Base-by-base conservation (phyloP, 495 filamentous ascomycete genomes). In the Aspergillus nidulans region DNA sequence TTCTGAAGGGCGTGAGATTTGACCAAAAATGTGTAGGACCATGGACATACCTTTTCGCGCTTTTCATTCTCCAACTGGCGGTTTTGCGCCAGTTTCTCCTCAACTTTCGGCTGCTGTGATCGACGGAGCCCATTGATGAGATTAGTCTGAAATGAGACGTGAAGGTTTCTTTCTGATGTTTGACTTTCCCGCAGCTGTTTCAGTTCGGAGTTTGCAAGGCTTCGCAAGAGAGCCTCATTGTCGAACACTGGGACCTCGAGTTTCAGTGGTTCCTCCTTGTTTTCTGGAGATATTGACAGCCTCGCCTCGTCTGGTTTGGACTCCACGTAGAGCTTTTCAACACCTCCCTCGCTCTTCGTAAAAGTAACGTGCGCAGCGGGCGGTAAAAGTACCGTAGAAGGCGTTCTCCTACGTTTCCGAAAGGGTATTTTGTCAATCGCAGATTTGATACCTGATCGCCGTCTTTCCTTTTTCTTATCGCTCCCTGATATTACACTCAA, bases 141-240 rank as follows among this genome's bases (percentile, higher is more conserved):
- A 8, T 62, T 64, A 26, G 70, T 68, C 48, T 73, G 73, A 52
- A 85, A 89, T 0, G 63, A 59, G 7, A 75, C 39, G 55, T 89
- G 86, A n/a, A 84, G 74, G 26, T 77, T 71, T 60, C 77, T 77
- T 61, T 88, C 81, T 30, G 75, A 69, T 26, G 71, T 72, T 45
- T 89, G 86, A 21, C 71, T 58, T n/a, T 71, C 69, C 39, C 70
- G 70, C 52, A 89, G 66, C 32, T 67, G 66, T 51, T 68, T 70
- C 53, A 88, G 72, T 43, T 83, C 77, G 1, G 57, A 57, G 56
- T 74, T 76, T 21, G 73, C 70, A 18, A 66, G 46, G 9, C 77
- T 82, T 51, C 81, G 71, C 40, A 68, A 68, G 8, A 75, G 44
- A 0, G 68, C 52, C 21, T 73, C 71, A 38, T 68, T 53, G 39